Conservation (phyloP, 306 rosid species). For the Trichosanthes cucumerina region DNA sequence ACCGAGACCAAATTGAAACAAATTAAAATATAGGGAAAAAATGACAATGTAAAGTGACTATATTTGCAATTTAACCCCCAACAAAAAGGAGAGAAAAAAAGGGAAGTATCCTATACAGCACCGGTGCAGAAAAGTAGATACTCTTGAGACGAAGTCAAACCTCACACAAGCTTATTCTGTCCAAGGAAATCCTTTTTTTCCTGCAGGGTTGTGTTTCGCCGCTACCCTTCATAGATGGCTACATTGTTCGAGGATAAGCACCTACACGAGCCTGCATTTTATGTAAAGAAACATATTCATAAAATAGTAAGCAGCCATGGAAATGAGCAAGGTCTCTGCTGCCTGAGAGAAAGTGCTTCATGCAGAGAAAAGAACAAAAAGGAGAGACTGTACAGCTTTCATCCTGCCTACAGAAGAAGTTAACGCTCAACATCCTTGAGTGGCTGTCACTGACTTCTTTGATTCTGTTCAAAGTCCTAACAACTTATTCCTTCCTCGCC, state of each 20-base stretch:
- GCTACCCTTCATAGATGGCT: neutral
- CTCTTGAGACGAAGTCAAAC: constrained; percentile 17
- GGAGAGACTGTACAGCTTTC: constrained; percentile 29
- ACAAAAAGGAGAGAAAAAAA: neutral
- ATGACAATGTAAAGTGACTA: constrained; percentile 1
- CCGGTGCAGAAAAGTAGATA: constrained; percentile 7
- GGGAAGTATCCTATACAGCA: constrained; percentile 11
- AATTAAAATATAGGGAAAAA: neutral
- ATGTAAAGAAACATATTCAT: constrained; percentile 10
- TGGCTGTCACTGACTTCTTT: neutral
- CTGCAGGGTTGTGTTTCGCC: constrained; percentile 5
- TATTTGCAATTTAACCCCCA: neutral
- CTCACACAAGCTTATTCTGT: constrained; percentile 15
- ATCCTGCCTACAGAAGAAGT: constrained; percentile 35
- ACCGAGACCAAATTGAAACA: neutral
- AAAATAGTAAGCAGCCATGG: neutral
- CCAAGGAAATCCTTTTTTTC: constrained; percentile 2
- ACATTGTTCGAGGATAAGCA: neutral
- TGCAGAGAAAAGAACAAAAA: constrained; percentile 20
- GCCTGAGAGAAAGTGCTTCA: constrained; percentile 3
- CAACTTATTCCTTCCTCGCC: constrained; percentile 2
- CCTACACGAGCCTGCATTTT: constrained; percentile 2
- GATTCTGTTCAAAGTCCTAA: neutral
- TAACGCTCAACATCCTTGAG: constrained; percentile 17
- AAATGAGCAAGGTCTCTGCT: constrained; percentile 6